Evolutionary conservation across 495 filamentous ascomycete genomes (phyloP).

Genomic region (Choiromyces venosus): DNA sequence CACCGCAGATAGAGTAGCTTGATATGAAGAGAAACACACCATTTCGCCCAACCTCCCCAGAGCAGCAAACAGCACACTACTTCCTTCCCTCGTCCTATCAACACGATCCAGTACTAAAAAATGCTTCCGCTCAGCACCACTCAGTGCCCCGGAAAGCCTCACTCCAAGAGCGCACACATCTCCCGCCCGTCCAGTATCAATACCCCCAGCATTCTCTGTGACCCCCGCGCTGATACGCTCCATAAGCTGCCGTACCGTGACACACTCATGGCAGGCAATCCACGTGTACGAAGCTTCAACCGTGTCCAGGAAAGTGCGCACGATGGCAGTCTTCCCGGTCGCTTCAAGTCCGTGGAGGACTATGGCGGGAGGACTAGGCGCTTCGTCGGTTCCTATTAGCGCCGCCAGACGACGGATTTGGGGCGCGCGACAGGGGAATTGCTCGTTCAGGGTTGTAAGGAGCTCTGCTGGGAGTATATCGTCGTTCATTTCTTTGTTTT

Average conservation of each 20-base stretch:
- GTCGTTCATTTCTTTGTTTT: conserved; percentile 6
- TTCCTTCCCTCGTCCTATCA: conserved; percentile 75
- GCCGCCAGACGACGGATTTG: conserved; percentile 33
- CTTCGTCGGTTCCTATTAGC: conserved; percentile 40
- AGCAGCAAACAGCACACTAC: conserved; percentile 74
- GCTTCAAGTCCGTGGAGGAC: conserved; percentile 81
- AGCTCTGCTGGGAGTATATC: conserved; percentile 32
- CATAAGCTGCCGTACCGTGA: conserved; percentile 81
- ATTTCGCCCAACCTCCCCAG: conserved; percentile 71
- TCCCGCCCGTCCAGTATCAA: conserved; percentile 45
- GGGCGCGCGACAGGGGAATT: conserved; percentile 32
- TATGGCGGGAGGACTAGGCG: conserved; percentile 47
- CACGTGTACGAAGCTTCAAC: conserved; percentile 59
- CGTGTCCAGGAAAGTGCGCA: conserved; percentile 56
- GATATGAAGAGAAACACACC: conserved; percentile 48
- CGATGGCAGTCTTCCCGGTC: conserved; percentile 80
- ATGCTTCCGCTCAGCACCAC: conserved; percentile 44
- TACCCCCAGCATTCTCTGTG: conserved; percentile 48
- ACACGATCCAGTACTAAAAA: conserved; percentile 68
- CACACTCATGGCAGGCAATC: conserved; percentile 74
- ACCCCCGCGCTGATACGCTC: conserved; percentile 57
- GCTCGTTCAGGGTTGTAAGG: conserved; percentile 22
- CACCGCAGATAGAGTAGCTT: background rate
- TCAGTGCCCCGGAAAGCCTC: conserved; percentile 58
- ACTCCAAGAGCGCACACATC: conserved; percentile 74